Evolutionary conservation across 2,329 filamentous ascomycete genomes (phyloP).

Genomic region (Fusarium pilosicola): DNA sequence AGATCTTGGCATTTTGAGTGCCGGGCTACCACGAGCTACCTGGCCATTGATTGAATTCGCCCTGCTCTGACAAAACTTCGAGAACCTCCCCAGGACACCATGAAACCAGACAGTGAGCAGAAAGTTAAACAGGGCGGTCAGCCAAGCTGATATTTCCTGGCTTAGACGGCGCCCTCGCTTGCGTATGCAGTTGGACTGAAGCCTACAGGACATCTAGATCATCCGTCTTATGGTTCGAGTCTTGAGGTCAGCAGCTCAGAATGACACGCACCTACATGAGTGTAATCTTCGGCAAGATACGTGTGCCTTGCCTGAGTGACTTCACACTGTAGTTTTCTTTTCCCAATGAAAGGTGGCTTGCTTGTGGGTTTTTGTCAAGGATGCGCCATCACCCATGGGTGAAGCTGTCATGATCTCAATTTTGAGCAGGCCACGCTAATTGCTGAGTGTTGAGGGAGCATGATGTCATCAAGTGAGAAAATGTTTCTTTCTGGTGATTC

Average conservation of each 20-base stretch:
- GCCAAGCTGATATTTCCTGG: slow-evolving; percentile 27
- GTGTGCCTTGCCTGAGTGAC: neutral
- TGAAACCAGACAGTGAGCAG: neutral
- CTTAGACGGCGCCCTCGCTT: slow-evolving; percentile 23
- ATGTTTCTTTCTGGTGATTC: neutral
- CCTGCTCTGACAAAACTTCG: slow-evolving; percentile 11
- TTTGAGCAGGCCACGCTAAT: neutral
- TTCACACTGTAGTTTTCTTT: neutral
- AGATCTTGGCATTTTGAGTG: slow-evolving; percentile 16
- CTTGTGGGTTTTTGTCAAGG: neutral
- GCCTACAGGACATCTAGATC: slow-evolving; percentile 30
- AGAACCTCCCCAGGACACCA: slow-evolving; percentile 6
- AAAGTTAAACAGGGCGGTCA: slow-evolving; percentile 33
- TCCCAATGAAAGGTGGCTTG: slow-evolving; percentile 1
- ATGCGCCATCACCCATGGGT: neutral
- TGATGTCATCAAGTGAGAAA: neutral
- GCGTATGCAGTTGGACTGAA: slow-evolving; percentile 27
- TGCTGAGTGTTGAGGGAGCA: neutral
- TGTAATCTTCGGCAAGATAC: slow-evolving; percentile 19
- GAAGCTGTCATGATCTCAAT: slow-evolving; percentile 14
- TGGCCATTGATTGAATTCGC: slow-evolving; percentile 18
- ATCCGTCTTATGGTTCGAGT: slow-evolving; percentile 36
- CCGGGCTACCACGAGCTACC: neutral
- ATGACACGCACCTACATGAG: slow-evolving; percentile 19
- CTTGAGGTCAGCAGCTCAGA: slow-evolving; percentile 28